phyloP scores from a whole-genome alignment of 1,284 basidiomycete species.

The Ganoderma sp. region DNA sequence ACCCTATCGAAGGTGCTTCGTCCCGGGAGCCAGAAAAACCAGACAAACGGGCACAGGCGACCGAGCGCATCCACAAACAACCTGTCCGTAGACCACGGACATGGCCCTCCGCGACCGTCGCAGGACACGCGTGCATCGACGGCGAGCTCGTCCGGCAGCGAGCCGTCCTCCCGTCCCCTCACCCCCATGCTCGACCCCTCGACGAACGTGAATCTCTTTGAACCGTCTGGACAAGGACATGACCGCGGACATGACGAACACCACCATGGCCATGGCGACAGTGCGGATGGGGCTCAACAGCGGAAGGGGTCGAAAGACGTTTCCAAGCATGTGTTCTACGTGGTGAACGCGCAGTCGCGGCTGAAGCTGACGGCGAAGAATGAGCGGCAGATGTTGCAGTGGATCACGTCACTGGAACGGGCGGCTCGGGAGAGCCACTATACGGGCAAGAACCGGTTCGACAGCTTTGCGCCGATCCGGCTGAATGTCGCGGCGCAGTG shows the following conservation, averaged over 20 bases:
- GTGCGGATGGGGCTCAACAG: conserved; percentile 51
- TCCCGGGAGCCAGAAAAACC: conserved; percentile 17
- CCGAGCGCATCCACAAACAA: conserved; percentile 22
- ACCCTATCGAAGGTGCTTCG: conserved; percentile 56
- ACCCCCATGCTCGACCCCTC: conserved; percentile 75
- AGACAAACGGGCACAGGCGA: conserved; percentile 9
- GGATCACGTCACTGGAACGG: conserved; percentile 91
- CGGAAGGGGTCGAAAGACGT: conserved; percentile 54
- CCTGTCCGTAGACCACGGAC: conserved; percentile 7
- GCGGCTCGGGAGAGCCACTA: conserved; percentile 83
- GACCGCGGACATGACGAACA: conserved; percentile 30
- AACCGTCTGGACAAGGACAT: conserved; percentile 23
- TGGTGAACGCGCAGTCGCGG: conserved; percentile 89
- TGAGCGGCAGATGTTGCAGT: conserved; percentile 98
- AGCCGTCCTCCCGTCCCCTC: conserved; percentile 44
- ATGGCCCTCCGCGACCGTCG: conserved; percentile 17
- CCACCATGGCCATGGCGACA: conserved; percentile 31
- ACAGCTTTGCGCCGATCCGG: conserved; percentile 93
- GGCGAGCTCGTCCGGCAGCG: conserved; percentile 32
- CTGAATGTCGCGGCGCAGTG: conserved; percentile 95
- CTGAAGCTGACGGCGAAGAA: conserved; percentile 90
- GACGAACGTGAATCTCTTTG: conserved; percentile 67
- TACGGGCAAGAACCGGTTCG: conserved; percentile 85
- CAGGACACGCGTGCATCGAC: conserved; percentile 38
- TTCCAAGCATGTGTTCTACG: conserved; percentile 93